phyloP scores from a whole-genome alignment of 2,329 filamentous ascomycete genomes.

The Cadophora malorum region DNA sequence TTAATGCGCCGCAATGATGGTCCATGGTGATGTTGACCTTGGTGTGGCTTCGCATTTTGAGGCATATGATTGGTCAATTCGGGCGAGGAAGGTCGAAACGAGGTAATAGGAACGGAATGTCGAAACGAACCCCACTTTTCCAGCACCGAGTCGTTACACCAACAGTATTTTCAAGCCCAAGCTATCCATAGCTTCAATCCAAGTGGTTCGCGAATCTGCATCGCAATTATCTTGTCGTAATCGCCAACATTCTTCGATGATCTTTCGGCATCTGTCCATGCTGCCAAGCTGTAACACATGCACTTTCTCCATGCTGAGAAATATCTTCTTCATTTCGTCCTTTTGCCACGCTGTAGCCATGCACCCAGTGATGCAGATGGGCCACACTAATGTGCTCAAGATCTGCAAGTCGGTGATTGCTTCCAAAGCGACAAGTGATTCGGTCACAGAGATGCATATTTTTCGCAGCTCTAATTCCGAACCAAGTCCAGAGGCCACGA shows the following conservation, averaged over 20 bases:
- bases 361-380: constrained; percentile 10
- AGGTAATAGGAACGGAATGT: neutral
- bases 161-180: constrained; percentile 2
- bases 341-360: constrained; percentile 9
- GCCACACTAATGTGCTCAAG: neutral
- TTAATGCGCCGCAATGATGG: neutral
- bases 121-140: neutral
- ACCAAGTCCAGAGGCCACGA: neutral
- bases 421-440: constrained; percentile 5
- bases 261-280: constrained; percentile 3
- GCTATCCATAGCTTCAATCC: constrained; percentile 12
- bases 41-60: neutral
- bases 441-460: neutral
- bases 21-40: neutral
- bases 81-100: constrained; percentile 13
- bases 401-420: constrained; percentile 1
- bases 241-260: constrained; percentile 16
- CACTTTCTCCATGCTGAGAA: constrained; percentile 3
- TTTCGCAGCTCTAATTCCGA: neutral
- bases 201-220: neutral
- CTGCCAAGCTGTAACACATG: neutral
- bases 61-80: neutral
- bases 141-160: neutral
- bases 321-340: constrained; percentile 7
- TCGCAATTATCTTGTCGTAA: neutral